Conservation (phyloP, 306 rosid genomes). For the Gleditsia sinensis region DNA sequence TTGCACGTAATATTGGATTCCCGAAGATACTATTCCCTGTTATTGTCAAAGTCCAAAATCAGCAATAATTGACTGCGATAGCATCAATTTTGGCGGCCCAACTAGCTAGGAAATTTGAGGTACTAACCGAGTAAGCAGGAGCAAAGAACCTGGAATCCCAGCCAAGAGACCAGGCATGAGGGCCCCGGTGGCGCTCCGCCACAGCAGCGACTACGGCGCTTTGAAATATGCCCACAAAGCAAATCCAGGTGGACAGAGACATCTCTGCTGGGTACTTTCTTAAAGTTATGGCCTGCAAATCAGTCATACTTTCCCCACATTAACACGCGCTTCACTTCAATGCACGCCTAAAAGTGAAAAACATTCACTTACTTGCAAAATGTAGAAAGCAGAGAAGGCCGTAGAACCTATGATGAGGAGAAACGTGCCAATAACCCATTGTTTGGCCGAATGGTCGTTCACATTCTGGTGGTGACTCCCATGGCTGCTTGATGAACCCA, state of each 20-base stretch:
- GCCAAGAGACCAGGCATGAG: slow-evolving; percentile 57
- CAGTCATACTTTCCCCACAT: not conserved
- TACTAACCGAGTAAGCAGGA: slow-evolving; percentile 58
- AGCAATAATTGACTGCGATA: too few relatives aligned
- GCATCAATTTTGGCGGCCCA: too few relatives aligned
- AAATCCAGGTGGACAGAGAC: slow-evolving; percentile 69
- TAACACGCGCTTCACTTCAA: too few relatives aligned
- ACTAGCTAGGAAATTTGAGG: too few relatives aligned
- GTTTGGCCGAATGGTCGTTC: slow-evolving; percentile 37
- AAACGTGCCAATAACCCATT: slow-evolving; percentile 58
- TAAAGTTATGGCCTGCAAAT: slow-evolving; percentile 60
- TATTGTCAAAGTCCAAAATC: not conserved
- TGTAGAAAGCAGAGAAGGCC: slow-evolving; percentile 68
- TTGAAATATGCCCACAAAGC: slow-evolving; percentile 65
- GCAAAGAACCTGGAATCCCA: slow-evolving; percentile 59
- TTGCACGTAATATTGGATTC: slow-evolving; percentile 70
- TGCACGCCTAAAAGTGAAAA: too few relatives aligned
- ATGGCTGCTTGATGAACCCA: slow-evolving; percentile 7
- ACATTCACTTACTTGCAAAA: slow-evolving; percentile 52
- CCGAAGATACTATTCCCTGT: slow-evolving; percentile 72
- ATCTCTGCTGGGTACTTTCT: slow-evolving; percentile 73
- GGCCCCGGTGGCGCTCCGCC: slow-evolving; percentile 41
- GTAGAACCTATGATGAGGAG: slow-evolving; percentile 64
- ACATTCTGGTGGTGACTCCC: slow-evolving; percentile 33
- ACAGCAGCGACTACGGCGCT: slow-evolving; percentile 48